phyloP scores from a whole-genome alignment of 2,329 filamentous ascomycete genomes.

The Colletotrichum sp. region DNA sequence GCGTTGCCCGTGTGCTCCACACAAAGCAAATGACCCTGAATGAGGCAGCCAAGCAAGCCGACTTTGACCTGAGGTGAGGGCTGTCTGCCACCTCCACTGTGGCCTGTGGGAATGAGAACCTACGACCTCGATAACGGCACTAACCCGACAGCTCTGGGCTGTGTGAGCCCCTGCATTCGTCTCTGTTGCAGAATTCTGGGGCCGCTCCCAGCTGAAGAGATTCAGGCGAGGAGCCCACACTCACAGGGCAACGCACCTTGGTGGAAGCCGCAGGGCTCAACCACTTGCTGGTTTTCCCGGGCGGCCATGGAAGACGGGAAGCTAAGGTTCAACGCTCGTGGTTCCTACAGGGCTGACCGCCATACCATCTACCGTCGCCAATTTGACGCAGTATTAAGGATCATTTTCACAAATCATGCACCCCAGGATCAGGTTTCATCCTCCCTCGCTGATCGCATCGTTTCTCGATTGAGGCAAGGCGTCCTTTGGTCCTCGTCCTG shows the following conservation, averaged over 20 bases:
- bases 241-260: background rate
- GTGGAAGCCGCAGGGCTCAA: background rate
- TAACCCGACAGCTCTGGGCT: background rate
- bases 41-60: conserved; percentile 15
- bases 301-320: background rate
- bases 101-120: background rate
- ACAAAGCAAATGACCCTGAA: conserved; percentile 17
- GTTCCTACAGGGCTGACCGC: conserved; percentile 14
- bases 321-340: background rate
- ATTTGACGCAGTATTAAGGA: conserved; percentile 17
- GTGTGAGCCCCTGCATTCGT: conserved; percentile 20
- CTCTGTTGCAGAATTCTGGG: conserved; percentile 21
- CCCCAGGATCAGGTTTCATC: background rate
- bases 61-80: background rate
- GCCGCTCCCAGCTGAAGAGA: background rate
- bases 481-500: background rate
- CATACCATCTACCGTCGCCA: background rate
- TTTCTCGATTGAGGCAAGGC: background rate
- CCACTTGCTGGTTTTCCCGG: background rate
- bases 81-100: background rate
- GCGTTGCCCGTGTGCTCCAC: conserved; percentile 4
- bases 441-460: background rate
- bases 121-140: background rate
- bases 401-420: conserved; percentile 8
- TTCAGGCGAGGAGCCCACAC: background rate